Conservation (phyloP, 2,329 filamentous ascomycete genomes). For the Claviceps maximensis region DNA sequence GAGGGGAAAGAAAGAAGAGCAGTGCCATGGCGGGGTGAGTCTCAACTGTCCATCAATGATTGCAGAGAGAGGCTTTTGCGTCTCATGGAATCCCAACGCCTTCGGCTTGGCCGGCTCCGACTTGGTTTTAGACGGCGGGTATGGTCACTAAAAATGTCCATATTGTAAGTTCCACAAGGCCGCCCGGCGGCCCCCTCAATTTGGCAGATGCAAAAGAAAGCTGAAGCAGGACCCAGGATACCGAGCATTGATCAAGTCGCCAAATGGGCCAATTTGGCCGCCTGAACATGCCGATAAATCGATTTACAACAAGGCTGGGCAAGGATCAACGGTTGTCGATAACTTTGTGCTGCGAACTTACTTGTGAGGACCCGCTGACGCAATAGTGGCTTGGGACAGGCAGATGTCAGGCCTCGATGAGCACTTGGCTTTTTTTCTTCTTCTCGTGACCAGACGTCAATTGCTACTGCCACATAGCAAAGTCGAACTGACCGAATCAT, state of each 20-base stretch:
- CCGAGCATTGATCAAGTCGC: not conserved
- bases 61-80: not conserved
- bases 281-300: not conserved
- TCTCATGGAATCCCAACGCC: not conserved
- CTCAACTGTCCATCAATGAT: not conserved
- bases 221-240: not conserved
- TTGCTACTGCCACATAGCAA: not conserved
- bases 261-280: not conserved
- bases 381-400: not conserved
- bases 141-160: no score
- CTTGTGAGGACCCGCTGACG: not conserved
- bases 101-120: no score
- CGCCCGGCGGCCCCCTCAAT: not conserved
- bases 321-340: not conserved
- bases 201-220: not conserved
- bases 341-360: no score
- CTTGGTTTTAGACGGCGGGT: no score
- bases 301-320: not conserved
- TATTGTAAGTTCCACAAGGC: not conserved
- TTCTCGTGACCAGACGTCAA: no score
- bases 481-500: not conserved
- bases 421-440: no score
- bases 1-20: no score
- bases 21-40: no score
- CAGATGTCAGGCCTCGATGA: not conserved